Base-by-base conservation (phyloP, 2,329 filamentous ascomycete species). In the Thelonectria discophora region DNA sequence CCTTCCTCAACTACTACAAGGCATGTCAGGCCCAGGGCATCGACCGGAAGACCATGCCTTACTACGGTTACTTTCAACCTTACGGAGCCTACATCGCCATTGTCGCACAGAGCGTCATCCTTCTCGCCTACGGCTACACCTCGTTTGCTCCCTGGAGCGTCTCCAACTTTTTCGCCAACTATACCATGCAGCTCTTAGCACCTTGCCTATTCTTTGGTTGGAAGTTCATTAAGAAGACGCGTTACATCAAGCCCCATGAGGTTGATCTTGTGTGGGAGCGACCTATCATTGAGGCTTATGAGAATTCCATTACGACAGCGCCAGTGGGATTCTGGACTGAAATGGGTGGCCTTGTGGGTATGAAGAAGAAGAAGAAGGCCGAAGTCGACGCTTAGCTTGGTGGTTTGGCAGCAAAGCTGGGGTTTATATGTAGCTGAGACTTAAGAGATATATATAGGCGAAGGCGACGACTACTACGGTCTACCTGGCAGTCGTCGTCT, bases 181-280 rank as follows among this genome's bases (percentile, higher is more conserved):
- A 86, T 73, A 81, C 80, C 30, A 85, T 86, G 81, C 75, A 82
- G 54, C 72, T 86, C n/a, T 69, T 87, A 27, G 80, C 81, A 0
- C 79, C 81, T 6, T 71, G 86, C 34, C 74, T 85, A 32, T 89
- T 82, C 70, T 56, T 81, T 18, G 79, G 79, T 64, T 91, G 86
- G 85, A 91, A 90, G 75, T 4, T 90, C 2, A 15, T 86, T 71
- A 85, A 87, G 76, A 79, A 77, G 53, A 90, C 87, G 2, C 80
- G 80, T 59, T 76, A 46, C 11, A 46, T 46, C 17, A 76, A 76
- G 5, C 76, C 86, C 0, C 69, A 78, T 5, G 82, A 89, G 66
- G 80, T 81, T 3, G 86, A 89, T 68, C 78, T 88, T 9, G 76
- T 86, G 42, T 84, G 85, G 85, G 80, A 88, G 67, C 76, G 80